Percentiles rank a stretch among this genome's conserved stretches.
These are phyloP conservation scores for Ganoderma boninense DNA, from an alignment of 1,284 basidiomycete species.

Conservation along the genomic window DNA sequence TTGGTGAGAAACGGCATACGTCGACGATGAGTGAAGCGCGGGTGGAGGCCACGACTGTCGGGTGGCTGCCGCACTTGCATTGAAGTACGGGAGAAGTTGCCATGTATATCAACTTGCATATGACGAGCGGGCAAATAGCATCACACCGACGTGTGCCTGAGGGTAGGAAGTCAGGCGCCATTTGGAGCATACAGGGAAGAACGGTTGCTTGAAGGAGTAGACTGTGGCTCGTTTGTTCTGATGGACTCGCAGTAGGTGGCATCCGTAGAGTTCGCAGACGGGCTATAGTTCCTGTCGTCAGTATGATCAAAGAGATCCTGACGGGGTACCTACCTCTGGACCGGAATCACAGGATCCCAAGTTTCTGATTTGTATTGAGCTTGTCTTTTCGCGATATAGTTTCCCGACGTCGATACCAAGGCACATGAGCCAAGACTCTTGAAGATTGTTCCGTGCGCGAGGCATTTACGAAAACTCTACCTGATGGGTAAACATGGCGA, in stretches of 20 bases:
- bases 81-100: slow-evolving; percentile 13
- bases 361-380: too few relatives aligned
- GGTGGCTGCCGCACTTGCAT: slow-evolving; percentile 16
- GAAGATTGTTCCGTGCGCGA: background rate
- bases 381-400: background rate
- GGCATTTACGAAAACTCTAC: background rate
- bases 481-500: background rate
- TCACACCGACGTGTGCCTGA: slow-evolving; percentile 7
- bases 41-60: slow-evolving; percentile 29
- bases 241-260: background rate
- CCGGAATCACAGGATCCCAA: background rate
- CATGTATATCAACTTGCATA: slow-evolving; percentile 1
- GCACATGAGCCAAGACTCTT: background rate
- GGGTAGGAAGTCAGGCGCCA: background rate
- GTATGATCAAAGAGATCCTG: background rate
- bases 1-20: slow-evolving; percentile 12
- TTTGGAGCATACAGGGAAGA: background rate
- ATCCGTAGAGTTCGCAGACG: background rate
- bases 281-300: background rate
- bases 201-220: background rate
- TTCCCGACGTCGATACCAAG: background rate
- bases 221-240: background rate
- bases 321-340: background rate
- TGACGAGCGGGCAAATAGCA: background rate
- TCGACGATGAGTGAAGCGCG: slow-evolving; percentile 9